A percentile compares a stretch with the other conserved stretches of the same genome.
Evolutionary conservation across 2,329 filamentous ascomycete genomes (phyloP).

Genomic region (Nannizzia gypsea): DNA sequence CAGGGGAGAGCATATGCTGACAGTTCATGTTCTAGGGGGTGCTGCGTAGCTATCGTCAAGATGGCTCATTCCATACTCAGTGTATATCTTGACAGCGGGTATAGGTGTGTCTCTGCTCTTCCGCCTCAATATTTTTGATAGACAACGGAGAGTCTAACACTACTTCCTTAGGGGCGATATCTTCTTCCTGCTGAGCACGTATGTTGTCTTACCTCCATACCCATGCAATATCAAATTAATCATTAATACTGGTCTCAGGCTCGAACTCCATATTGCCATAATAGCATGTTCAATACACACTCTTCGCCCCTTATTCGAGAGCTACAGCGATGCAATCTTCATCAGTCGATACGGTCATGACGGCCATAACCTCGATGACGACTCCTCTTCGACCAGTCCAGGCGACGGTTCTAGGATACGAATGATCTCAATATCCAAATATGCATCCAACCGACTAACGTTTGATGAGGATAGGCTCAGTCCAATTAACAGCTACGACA

Average conservation of each 20-base stretch:
- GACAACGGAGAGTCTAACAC: neutral
- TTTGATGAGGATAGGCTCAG: neutral
- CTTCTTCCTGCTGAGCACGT: constrained; percentile 17
- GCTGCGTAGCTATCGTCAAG: constrained; percentile 32
- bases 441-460: neutral
- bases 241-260: constrained; percentile 17
- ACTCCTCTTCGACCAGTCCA: neutral
- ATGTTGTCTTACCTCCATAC: constrained; percentile 1
- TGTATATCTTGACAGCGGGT: constrained; percentile 22
- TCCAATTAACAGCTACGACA: neutral
- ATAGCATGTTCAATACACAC: constrained; percentile 32
- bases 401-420: constrained; percentile 1
- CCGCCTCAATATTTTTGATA: neutral
- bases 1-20: neutral
- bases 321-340: neutral
- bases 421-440: constrained; percentile 6
- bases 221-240: neutral
- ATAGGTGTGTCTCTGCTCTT: constrained; percentile 20
- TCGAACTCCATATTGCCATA: constrained; percentile 34
- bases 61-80: constrained; percentile 28
- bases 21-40: constrained; percentile 22
- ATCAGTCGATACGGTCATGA: neutral
- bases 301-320: constrained; percentile 28
- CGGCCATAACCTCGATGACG: neutral
- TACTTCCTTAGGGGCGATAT: constrained; percentile 8